These are phyloP conservation scores for Ceratocystis harringtonii DNA, from an alignment of 2,329 filamentous ascomycete genomes.

Conservation along the genomic window DNA sequence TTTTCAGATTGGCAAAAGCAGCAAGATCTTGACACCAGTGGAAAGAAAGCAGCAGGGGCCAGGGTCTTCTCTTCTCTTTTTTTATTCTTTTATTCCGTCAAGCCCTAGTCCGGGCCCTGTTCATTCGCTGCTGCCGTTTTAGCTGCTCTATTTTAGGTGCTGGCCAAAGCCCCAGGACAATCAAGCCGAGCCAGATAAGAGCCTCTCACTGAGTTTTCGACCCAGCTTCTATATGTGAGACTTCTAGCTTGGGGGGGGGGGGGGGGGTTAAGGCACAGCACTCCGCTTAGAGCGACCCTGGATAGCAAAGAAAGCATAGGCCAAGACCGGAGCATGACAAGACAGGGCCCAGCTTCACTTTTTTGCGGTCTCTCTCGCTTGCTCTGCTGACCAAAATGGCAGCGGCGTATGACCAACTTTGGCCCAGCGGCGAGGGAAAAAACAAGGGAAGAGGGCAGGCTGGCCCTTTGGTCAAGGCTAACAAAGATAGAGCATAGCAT, in stretches of 20 bases:
- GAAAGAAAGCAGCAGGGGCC: neutral
- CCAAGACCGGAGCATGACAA: neutral
- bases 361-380: neutral
- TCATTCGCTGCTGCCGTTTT: conserved; percentile 3
- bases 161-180: neutral
- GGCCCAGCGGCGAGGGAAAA: neutral
- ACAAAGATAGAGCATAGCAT: neutral
- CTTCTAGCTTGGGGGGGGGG: neutral
- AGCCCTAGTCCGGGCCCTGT: neutral
- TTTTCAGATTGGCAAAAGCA: too few relatives aligned
- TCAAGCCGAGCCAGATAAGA: neutral
- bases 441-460: neutral
- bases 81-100: neutral
- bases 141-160: conserved; percentile 3
- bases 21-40: neutral
- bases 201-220: neutral
- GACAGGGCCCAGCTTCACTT: neutral
- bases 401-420: neutral
- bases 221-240: neutral
- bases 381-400: neutral
- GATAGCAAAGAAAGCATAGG: neutral
- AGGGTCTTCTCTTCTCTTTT: neutral
- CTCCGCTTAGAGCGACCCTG: neutral
- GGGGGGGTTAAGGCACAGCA: neutral
- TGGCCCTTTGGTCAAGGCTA: neutral